Base-by-base conservation (phyloP, 306 rosid species). In the Boehmeria nivea region DNA sequence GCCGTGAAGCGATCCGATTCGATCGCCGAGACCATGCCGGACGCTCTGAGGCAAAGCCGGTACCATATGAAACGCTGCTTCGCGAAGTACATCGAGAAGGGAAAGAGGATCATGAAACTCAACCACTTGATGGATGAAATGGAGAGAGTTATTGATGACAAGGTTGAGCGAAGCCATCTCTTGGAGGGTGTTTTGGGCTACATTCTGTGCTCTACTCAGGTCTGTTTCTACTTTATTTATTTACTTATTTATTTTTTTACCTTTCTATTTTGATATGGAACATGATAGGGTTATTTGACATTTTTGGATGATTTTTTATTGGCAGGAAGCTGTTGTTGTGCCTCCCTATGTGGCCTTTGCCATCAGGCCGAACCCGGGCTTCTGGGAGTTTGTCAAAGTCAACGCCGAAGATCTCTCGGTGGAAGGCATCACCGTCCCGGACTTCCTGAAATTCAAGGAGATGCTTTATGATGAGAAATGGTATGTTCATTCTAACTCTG, bases 321-420 rank as follows among this genome's bases (percentile, higher is more conserved):
- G 76, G 61, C 68, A 89, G 97, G 97, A 83, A 75, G 97, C 97
- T n/a, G 71, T 80, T 43, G 94, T 76, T 8, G 16, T 60, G 54
- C 94, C 97, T 61, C 97, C 97, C 36, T 50, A 75, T 79, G 80
- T 89, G 59, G 86, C 87, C 16, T 89, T 89, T 73, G 79, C 84
- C 34, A 40, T 89, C 50, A 79, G 97, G 78, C 88, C 83, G 54
- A 70, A 65, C 66, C 97, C 97, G 24, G 97, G 97, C 26, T 69
- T 73, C 42, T 89, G 95, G 95, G 97, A 89, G 69, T 81, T 49
- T 66, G 88, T 68, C 16, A 68, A 78, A 67, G 95, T 89, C 16
- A 73, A 51, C 45, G 61, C 83, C 50, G 76, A 81, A 19, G 87
- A 89, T 64, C 87, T 89, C 34, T 71, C 87, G 33, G 88, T 81